Conservation (phyloP, 2,329 filamentous ascomycete species). For the Penicillium polonicum region DNA sequence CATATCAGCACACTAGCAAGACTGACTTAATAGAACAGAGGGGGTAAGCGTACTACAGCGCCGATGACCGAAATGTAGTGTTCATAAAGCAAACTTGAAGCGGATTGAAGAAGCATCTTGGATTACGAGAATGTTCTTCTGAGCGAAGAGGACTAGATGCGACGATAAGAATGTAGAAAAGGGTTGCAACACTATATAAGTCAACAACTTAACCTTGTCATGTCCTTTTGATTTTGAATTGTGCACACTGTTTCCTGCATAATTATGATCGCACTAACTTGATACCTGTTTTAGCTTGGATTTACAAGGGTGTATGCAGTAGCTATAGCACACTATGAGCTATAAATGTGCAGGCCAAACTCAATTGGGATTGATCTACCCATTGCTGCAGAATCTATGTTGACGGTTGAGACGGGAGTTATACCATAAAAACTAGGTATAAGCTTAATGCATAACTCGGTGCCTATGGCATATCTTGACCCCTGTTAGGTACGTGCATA, state of each 20-base stretch:
- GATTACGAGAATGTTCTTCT: neutral
- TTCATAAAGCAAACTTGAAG: neutral
- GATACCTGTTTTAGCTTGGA: neutral
- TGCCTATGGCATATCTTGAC: neutral
- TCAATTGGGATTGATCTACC: neutral
- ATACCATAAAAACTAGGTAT: neutral
- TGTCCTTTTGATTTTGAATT: neutral
- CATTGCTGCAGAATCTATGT: neutral
- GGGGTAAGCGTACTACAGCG: neutral
- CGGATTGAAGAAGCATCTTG: neutral
- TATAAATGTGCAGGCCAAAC: no score
- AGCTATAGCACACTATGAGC: neutral
- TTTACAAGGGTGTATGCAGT: no score
- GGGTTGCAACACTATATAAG: neutral
- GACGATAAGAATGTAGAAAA: neutral
- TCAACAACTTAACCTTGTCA: no score
- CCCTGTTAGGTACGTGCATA: neutral
- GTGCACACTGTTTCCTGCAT: neutral
- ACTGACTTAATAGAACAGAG: neutral
- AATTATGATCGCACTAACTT: neutral
- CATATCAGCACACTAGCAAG: neutral
- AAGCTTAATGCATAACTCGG: neutral
- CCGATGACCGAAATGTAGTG: neutral
- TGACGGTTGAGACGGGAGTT: neutral
- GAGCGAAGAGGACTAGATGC: neutral